Evolutionary conservation across 805 yeast genomes (phyloP).

Genomic region (Saccharomycopsis selenospora): DNA sequence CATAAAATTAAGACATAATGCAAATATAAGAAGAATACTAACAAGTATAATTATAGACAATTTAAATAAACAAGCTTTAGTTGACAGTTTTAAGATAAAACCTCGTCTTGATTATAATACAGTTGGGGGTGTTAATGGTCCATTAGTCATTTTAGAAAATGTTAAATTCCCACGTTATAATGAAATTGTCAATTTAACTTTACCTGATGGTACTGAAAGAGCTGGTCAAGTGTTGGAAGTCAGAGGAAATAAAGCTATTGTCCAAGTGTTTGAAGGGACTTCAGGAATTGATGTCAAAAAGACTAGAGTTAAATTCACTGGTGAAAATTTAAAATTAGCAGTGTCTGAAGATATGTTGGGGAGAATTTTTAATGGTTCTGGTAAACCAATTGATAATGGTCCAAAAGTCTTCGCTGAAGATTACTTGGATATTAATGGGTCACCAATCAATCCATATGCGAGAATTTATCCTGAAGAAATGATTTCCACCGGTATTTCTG

Average conservation of each 20-base stretch:
- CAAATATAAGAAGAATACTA: constrained; percentile 26
- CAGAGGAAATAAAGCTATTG: constrained; percentile 93
- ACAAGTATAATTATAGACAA: constrained; percentile 43
- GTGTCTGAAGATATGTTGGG: constrained; percentile 97
- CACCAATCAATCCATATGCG: constrained; percentile 96
- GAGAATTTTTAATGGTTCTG: constrained; percentile 97
- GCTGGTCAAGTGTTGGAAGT: constrained; percentile 99
- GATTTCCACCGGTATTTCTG: constrained; percentile 98
- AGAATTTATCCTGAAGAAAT: constrained; percentile 99
- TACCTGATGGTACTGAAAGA: constrained; percentile 91
- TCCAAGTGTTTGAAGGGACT: constrained; percentile 98
- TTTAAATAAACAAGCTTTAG: constrained; percentile 84
- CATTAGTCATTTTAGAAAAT: constrained; percentile 83
- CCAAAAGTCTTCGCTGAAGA: constrained; percentile 99
- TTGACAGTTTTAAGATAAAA: constrained; percentile 82
- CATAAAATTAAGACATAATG: neutral
- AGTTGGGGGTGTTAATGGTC: constrained; percentile 98
- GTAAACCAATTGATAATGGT: constrained; percentile 96
- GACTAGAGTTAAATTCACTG: constrained; percentile 95
- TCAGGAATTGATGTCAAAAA: constrained; percentile 98
- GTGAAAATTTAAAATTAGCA: constrained; percentile 85
- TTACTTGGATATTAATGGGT: constrained; percentile 95
- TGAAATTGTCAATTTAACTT: constrained; percentile 92
- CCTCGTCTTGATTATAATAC: constrained; percentile 93
- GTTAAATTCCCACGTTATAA: constrained; percentile 87